phyloP scores from a whole-genome alignment of 169 alveolate species.

The Plasmodium yoelii region DNA sequence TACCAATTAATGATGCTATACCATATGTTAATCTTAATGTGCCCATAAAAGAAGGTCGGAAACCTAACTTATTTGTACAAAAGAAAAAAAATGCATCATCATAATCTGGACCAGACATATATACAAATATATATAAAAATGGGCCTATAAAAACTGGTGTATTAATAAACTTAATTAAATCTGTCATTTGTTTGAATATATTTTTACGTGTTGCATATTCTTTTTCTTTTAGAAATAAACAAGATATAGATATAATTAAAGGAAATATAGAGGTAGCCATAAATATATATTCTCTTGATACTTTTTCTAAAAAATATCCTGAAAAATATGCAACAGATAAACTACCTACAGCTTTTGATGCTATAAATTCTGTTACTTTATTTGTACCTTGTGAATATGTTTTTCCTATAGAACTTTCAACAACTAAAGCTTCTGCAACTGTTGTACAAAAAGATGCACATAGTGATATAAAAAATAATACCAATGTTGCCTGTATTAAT shows the following conservation, averaged over 20 bases:
- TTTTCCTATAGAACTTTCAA: conserved; percentile 74
- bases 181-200: conserved; percentile 83
- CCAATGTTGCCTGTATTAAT: conserved; percentile 65
- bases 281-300: conserved; percentile 89
- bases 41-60: conserved; percentile 95
- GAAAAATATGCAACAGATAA: conserved; percentile 94
- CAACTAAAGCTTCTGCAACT: conserved; percentile 91
- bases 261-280: conserved; percentile 93
- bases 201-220: conserved; percentile 78
- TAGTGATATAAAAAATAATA: conserved; percentile 18
- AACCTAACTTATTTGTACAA: conserved; percentile 93
- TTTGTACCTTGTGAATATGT: conserved; percentile 81
- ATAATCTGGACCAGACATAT: conserved; percentile 92
- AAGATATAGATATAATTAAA: conserved; percentile 84
- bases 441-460: conserved; percentile 87
- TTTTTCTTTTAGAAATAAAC: conserved; percentile 90
- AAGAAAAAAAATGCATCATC: conserved; percentile 96
- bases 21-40: conserved; percentile 93
- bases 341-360: conserved; percentile 92
- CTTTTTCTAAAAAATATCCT: conserved; percentile 92
- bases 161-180: conserved; percentile 86
- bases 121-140: conserved; percentile 90
- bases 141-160: conserved; percentile 93
- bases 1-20: conserved; percentile 93
- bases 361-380: conserved; percentile 92